Base-by-base conservation (phyloP, 2,329 filamentous ascomycete genomes). In the Diaporthe longicolla region DNA sequence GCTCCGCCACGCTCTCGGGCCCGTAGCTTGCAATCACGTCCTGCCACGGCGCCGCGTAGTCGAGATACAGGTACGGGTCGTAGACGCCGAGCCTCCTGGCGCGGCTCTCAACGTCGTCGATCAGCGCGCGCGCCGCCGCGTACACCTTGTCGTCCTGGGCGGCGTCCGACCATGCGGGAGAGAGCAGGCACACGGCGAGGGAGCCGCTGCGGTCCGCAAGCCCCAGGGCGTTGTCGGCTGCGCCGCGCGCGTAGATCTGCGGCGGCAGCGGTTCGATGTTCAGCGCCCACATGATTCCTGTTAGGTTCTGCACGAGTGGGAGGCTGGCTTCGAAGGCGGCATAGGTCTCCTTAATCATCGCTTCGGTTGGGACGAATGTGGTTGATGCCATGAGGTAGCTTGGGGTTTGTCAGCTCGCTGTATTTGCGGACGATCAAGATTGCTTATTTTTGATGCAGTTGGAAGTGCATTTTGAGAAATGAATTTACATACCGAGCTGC, bases 41-140 rank as follows among this genome's bases (percentile, higher is more conserved):
- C 75, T 79, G 78, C 74, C 76, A 77, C 29, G 76, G 73, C 15
- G 74, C 78, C 4, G 77, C 78, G 21, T 79, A 79, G 61, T 76
- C 68, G 15, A 77, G 55, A 40, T 79, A 78, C 26, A 78, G 59
- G n/a, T 73, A 79, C 5, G 75, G 75, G 61, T 79, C 72, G 26
- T 74, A 75, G 3, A 59, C 75, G 15, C 75, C 77, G 3, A 78
- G 70, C n/a, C 59, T 63, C 59, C 70, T 71, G 3, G 76, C 76
- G 24, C 69, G 63, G 4, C 24, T 10, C 29, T 70, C 32, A 35
- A 73, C 40, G 37, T 61, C 21, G 15, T n/a, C 66, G 1, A 63
- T 17, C 8, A 73, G 40, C 17, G 26, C 26, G 32, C 57, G 57
- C 3, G 76, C 57, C 26, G 72, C 66, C 10, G 32, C 58, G 11